Conservation (phyloP, 768 basidiomycete species). For the Cubamyces lactineus region DNA sequence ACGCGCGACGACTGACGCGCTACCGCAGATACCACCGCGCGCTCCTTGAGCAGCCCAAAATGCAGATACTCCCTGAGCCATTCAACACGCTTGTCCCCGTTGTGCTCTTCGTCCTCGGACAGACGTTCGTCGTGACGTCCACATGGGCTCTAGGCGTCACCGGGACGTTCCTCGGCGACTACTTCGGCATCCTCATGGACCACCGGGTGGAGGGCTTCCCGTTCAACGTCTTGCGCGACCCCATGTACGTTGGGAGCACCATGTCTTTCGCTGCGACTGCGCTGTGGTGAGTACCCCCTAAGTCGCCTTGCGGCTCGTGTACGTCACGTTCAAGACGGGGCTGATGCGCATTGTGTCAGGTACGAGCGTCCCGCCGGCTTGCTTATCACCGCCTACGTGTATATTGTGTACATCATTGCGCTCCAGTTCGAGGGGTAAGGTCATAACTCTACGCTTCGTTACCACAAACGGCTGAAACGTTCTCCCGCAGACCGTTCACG, state of each 20-base stretch:
- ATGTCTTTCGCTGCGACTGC: slow-evolving; percentile 87
- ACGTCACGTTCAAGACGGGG: background rate
- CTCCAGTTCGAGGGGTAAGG: slow-evolving; percentile 89
- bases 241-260: slow-evolving; percentile 97
- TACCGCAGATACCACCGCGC: slow-evolving; percentile 71
- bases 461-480: background rate
- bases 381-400: slow-evolving; percentile 78
- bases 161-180: slow-evolving; percentile 87
- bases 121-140: slow-evolving; percentile 83
- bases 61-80: slow-evolving; percentile 66
- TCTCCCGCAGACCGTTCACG: slow-evolving; percentile 64
- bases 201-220: slow-evolving; percentile 94
- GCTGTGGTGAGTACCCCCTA: slow-evolving; percentile 64
- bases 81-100: slow-evolving; percentile 62
- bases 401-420: slow-evolving; percentile 82
- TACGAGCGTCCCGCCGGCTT: slow-evolving; percentile 86
- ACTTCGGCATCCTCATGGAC: slow-evolving; percentile 88
- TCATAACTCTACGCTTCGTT: background rate
- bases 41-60: slow-evolving; percentile 72
- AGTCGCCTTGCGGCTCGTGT: background rate
- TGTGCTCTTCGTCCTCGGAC: slow-evolving; percentile 69
- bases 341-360: slow-evolving; percentile 44
- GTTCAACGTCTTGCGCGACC: slow-evolving; percentile 89
- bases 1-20: background rate
- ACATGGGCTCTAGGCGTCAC: slow-evolving; percentile 93